These are phyloP conservation scores for Talaromyces liani DNA, from an alignment of 495 filamentous ascomycete species.

Conservation along the genomic window DNA sequence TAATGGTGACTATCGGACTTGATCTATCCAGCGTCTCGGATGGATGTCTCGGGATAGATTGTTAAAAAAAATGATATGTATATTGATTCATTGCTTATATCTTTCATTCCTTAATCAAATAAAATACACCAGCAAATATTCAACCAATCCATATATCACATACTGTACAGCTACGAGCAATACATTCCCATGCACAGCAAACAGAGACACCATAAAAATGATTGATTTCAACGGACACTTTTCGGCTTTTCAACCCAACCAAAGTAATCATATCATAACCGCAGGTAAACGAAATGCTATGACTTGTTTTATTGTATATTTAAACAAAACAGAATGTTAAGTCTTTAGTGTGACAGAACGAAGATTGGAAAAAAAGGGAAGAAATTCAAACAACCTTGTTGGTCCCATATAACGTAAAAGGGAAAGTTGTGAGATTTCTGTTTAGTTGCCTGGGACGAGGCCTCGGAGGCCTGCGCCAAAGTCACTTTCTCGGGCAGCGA, in stretches of 20 bases:
- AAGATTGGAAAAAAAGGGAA: neutral
- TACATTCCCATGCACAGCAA: neutral
- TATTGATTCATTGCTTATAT: neutral
- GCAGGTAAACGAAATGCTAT: neutral
- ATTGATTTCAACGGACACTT: neutral
- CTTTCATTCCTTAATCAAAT: neutral
- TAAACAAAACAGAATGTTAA: neutral
- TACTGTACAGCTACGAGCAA: neutral
- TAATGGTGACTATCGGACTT: conserved; percentile 87
- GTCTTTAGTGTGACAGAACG: neutral
- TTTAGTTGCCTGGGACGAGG: conserved; percentile 56
- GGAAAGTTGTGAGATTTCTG: conserved; percentile 3
- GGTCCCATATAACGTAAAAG: neutral
- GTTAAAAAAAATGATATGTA: neutral
- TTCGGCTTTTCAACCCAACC: neutral
- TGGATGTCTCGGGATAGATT: neutral
- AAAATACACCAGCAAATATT: neutral
- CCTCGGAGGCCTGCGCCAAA: conserved; percentile 81
- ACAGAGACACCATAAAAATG: neutral
- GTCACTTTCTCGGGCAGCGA: conserved; percentile 96
- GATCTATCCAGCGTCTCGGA: conserved; percentile 4
- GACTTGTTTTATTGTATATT: neutral
- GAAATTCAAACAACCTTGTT: conserved; percentile 3
- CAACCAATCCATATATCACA: neutral
- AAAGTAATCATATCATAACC: neutral